A percentile compares a stretch with the other conserved stretches of the same genome.
Evolutionary conservation across 192 early-diverging fungal genomes (phyloP).

Genomic region (Cetraspora pellucida): DNA sequence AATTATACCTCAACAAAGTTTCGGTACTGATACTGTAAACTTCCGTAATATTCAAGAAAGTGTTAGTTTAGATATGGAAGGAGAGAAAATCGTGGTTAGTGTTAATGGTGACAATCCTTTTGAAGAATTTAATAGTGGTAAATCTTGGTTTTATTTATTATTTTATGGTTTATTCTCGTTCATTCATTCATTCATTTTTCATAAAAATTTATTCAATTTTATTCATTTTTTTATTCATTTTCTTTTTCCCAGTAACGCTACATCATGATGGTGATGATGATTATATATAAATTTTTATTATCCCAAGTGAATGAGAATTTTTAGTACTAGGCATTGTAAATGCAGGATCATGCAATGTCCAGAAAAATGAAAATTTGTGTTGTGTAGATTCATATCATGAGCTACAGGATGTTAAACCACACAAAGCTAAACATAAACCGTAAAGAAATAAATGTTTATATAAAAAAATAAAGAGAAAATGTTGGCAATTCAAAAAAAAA

Average conservation of each 20-base stretch:
- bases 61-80: conserved; percentile 65
- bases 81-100: conserved; percentile 48
- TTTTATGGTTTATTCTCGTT: neutral
- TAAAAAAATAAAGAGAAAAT: no score
- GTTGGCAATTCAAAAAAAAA: no score
- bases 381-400: no score
- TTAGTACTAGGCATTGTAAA: no score
- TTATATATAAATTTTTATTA: neutral
- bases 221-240: conserved; percentile 14
- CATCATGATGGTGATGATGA: conserved; percentile 62
- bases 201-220: neutral
- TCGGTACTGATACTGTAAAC: conserved; percentile 68
- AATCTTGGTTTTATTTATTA: neutral
- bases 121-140: conserved; percentile 63
- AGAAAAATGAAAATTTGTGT: no score
- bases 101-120: conserved; percentile 53
- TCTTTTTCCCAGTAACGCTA: conserved; percentile 51
- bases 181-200: neutral
- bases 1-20: conserved; percentile 71
- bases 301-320: no score
- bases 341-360: no score
- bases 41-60: conserved; percentile 70
- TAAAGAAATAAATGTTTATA: no score
- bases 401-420: no score
- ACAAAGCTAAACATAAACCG: no score